Evolutionary conservation across 2,329 filamentous ascomycete species (phyloP), one percentile per base, ranked within the genome.

Genomic region (Orbilia brochopaga): DNA sequence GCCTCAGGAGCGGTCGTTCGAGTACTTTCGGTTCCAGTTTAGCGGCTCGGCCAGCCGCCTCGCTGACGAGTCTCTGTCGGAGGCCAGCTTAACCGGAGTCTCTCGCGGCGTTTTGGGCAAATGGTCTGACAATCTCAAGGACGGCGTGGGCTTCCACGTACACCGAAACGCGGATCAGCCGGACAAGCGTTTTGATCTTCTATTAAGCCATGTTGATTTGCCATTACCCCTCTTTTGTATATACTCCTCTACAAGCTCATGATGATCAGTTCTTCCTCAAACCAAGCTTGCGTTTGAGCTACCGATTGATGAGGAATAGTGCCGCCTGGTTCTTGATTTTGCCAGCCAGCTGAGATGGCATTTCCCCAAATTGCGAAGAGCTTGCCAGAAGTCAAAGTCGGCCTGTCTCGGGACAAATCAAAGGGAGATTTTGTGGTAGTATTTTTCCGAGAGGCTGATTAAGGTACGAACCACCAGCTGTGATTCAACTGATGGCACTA

Each of bases 21-120:
- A 4, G 27, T 3, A 32, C 27, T 19, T 48, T 46, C 32, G 40
- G 10, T 48, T 52, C 64, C 51, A 62, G 57, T 32, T 44, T 69
- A 60, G 64, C 57, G 58, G 65, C 65, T 58, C 21, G 24, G 23
- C 44, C 17, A 69, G 44, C 56, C 65, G 65, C 65, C 54, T 53
- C 62, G 50, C 35, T 54, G 46, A 53, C 50, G 32, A 50, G 13
- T 54, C 52, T 55, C 42, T 32, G 35, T 46, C n/a, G 10, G 42
- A 58, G 15, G 3, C 40, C 40, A 44, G 40, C 40, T 44, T 17
- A 15, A 44, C 27, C 8, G 27, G 3, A 32, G 27, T 8, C 27
- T 32, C 8, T 15, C 5, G 3, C 5, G 40, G 3, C 4, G 5
- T 17, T 44, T 44, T 44, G 13, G 40, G 17, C 13, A n/a, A n/a